Base-by-base conservation (phyloP, 2,329 filamentous ascomycete species). In the Ilyonectria mors-panacis region DNA sequence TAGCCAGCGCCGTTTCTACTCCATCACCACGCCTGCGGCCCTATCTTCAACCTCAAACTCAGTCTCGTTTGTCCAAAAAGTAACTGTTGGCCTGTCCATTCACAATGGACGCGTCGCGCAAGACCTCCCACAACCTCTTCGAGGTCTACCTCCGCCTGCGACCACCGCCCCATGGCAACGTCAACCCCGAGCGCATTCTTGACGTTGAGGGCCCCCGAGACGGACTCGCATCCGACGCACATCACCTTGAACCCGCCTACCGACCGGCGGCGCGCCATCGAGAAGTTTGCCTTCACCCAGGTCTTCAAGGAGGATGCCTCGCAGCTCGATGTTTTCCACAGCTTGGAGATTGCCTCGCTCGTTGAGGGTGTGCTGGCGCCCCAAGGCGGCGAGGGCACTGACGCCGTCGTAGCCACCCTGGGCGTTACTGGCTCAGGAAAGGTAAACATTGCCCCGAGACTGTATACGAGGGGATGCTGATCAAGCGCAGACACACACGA, bases 351-450 rank as follows among this genome's bases (percentile, higher is more conserved):
- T 50, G 83, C 92, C 15, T 87, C 89, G 1, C 85, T 98, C 48
- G 88, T 98, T 7, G 91, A 95, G 75, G 94, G 94, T 21, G 94
- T 97, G 4, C 79, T 99, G 47, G 92, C 92, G 7, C 87, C 88
- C 23, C 85, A 89, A 50, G 91, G 92, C 37, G 89, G 91, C 57
- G 92, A 96, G 70, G 94, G 94, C 19, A 92, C 94, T 71, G 95
- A 98, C 86, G 95, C 94, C 10, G 83, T 98, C 63, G 84, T 99
- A 60, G 96, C 96, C 33, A 98, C 96, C 7, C 81, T 99, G 65
- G 96, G 96, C 17, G 94, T 98, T 48, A 98, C 95, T 8, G 96
- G 96, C 13, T 98, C 95, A 56, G 96, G 96, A 80, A 99, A 99
- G 91, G 95, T 97, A 75, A 55, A 76, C 65, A 50, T 61, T 37